Evolutionary conservation across 768 basidiomycete genomes (phyloP), one percentile per base, ranked within the genome.

Genomic region (Tylopilus felleus): DNA sequence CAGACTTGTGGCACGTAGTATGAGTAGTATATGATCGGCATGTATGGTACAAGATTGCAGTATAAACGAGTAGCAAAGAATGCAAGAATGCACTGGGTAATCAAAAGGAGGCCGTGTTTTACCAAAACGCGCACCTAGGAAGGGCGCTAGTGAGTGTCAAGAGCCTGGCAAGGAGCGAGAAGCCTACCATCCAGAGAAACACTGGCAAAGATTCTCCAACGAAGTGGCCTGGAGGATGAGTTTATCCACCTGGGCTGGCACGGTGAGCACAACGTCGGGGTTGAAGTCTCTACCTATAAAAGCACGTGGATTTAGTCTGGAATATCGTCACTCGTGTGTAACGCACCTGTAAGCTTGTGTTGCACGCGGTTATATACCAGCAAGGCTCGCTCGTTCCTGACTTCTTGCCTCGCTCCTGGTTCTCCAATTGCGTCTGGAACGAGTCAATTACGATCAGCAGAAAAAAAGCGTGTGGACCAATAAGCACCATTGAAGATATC

Each of bases 291-390:
- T 86, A 22, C 96, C 95, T 91, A 59, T 51, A 52, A 9, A 36
- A 25, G 35, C 41, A 39, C 52, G 23, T 52, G 43, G 25, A 17
- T 40, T 52, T 33, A 21, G 19, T 29, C 29, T 22, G 10, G 17
- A 8, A 39, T 13, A 31, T 29, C 23, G 23, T 41, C 5, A 16
- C 16, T 46, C 17, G 16, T 27, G 2, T 38, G 33, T 2, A 31
- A 69, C 77, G 53, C 57, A 89, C 92, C 93, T 50, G 91, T 97
- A 52, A 99, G 79, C 73, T 99, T 99, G 67, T 95, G 80, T 67
- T 95, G 86, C 8, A 99, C 95, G 39, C 97, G 88, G 61, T 93
- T 93, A 69, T 95, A 95, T 28, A 98, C 97, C 45, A 85, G 82
- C 19, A 98, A 70, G 0, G 96, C 97, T 38, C 88, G 80, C 61